Evolutionary conservation across 1,139 yeast species (phyloP).

Genomic region (Kluyveromyces sp.): DNA sequence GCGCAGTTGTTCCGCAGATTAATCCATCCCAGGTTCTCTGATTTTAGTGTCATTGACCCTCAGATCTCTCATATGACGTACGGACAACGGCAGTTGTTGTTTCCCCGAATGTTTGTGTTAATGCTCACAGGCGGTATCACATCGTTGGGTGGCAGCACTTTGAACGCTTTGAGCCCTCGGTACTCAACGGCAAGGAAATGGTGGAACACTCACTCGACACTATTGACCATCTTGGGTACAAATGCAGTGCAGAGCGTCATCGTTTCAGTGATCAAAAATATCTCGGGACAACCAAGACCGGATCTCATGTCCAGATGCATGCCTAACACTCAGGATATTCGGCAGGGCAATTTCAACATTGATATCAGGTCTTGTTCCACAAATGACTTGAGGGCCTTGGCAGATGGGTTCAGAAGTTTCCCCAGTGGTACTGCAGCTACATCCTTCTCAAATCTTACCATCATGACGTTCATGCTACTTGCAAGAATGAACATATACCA

Average conservation of each 20-base stretch:
- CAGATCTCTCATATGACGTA: slow-evolving; percentile 4
- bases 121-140: slow-evolving; percentile 3
- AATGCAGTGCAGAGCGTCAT: slow-evolving; percentile 37
- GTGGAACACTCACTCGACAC: slow-evolving; percentile 41
- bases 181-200: slow-evolving; percentile 27
- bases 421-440: slow-evolving; percentile 50
- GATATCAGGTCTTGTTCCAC: slow-evolving; percentile 37
- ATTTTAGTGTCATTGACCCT: slow-evolving; percentile 5
- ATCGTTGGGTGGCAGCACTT: not conserved
- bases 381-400: slow-evolving; percentile 28
- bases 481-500: slow-evolving; percentile 37
- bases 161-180: slow-evolving; percentile 11
- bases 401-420: slow-evolving; percentile 45
- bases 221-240: slow-evolving; percentile 38
- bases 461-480: slow-evolving; percentile 36
- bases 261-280: slow-evolving; percentile 41
- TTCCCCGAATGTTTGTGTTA: slow-evolving; percentile 2
- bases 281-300: slow-evolving; percentile 43
- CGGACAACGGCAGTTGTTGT: slow-evolving; percentile 2
- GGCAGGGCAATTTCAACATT: slow-evolving; percentile 23
- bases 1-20: slow-evolving; percentile 5
- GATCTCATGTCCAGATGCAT: slow-evolving; percentile 41
- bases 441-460: slow-evolving; percentile 38
- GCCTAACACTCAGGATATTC: slow-evolving; percentile 30
- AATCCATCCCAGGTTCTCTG: slow-evolving; percentile 6